Base-by-base conservation (phyloP, 495 filamentous ascomycete genomes). In the Thermothielavioides terrestris region DNA sequence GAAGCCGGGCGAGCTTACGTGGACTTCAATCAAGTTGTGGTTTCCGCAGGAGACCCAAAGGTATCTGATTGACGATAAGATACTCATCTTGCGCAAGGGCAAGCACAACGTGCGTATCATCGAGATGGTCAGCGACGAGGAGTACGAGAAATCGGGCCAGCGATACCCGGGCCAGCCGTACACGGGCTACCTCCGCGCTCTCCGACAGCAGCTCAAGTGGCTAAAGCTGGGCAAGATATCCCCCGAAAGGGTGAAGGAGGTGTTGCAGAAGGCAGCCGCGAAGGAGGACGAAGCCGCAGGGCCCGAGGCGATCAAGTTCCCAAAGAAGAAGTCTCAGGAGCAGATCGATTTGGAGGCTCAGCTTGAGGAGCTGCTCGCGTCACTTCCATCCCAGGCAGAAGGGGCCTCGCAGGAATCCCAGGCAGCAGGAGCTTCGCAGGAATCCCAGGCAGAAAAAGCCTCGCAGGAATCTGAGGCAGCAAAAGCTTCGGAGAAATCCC, bases 101-200 rank as follows among this genome's bases (percentile, higher is more conserved):
- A 94, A 94, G 66, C 84, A 85, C 75, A 89, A 89, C 60, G 67
- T 92, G 28, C 80, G 82, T 42, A 67, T 89, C 38, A 73, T 94
- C 40, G 69, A 82, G 53, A 74, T 94, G 51, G 70, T 94, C 14
- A 73, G 73, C 51, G 86, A 94, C 59, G 75, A 83, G 49, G 81
- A 86, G 42, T 95, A 75, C 63, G 55, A 52, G 18, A 41, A 42
- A 0, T 69, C 62, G 34, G 73, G 72, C 26, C 23, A 63, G 46
- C 57, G 48, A 6, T 79, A 77, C 54, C 64, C 70, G 3, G 75
- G 75, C 28, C 64, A 69, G 54, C 59, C 63, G 6, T 60, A 51
- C 42, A 68, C 63, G 20, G 73, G 73, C 36, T 37, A 46, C 7
- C 36, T 72, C 4, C 64, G 73, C 17, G 10, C 54, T 28, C 38